Conservation (phyloP, 1,139 yeast genomes). For the Neolecta irregularis region DNA sequence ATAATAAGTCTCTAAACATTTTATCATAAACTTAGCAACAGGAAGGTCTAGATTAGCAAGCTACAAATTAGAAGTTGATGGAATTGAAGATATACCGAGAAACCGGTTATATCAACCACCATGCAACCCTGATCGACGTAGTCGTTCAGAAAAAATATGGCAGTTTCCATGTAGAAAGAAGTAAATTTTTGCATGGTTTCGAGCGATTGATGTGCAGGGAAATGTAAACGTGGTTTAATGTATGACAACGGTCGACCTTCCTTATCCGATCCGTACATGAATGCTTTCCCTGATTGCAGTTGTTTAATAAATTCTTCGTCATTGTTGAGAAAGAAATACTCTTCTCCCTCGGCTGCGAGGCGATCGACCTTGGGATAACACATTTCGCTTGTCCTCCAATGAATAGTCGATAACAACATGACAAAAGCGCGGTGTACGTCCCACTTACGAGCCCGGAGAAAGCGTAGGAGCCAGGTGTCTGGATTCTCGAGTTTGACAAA, state of each 20-base stretch:
- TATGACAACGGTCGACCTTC: constrained; percentile 53
- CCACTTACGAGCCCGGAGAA: constrained; percentile 62
- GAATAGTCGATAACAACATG: constrained; percentile 50
- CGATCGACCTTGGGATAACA: constrained; percentile 41
- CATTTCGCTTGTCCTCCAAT: constrained; percentile 48
- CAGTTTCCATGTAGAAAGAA: constrained; percentile 50
- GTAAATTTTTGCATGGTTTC: constrained; percentile 55
- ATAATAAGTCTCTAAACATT: constrained; percentile 71
- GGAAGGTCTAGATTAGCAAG: constrained; percentile 59
- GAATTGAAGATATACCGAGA: constrained; percentile 26
- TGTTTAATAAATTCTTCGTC: constrained; percentile 32
- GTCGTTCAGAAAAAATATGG: constrained; percentile 45
- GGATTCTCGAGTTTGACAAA: constrained; percentile 44
- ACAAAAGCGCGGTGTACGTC: constrained; percentile 42
- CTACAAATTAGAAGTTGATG: constrained; percentile 2
- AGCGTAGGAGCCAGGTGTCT: constrained; percentile 52
- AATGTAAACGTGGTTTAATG: constrained; percentile 59
- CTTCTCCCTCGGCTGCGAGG: constrained; percentile 48
- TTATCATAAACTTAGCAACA: constrained; percentile 63
- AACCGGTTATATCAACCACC: constrained; percentile 60
- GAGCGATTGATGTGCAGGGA: constrained; percentile 52
- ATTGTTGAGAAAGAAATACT: constrained; percentile 25
- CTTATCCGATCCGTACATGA: constrained; percentile 49
- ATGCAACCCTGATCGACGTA: constrained; percentile 47
- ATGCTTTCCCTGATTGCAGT: constrained; percentile 38